These are phyloP conservation scores for Porogramme epimiltina DNA, from an alignment of 1,284 basidiomycete genomes.

Conservation along the genomic window DNA sequence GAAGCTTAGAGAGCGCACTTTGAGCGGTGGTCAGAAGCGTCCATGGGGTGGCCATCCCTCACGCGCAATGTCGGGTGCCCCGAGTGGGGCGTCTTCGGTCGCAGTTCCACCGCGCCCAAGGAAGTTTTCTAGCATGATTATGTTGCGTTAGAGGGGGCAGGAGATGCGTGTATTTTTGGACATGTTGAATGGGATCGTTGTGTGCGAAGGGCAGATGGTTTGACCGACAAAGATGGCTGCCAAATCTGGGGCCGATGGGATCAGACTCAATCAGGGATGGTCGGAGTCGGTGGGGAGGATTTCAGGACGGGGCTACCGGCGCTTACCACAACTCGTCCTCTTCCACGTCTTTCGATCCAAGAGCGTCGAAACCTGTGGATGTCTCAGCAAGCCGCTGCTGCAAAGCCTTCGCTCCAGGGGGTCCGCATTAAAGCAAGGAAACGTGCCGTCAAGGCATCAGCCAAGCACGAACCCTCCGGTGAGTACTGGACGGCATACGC, in stretches of 20 bases:
- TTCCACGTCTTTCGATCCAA: constrained; percentile 33
- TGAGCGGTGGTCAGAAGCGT: too few relatives aligned
- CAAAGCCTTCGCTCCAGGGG: constrained; percentile 86
- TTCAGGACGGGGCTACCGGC: not conserved
- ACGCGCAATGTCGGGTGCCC: not conserved
- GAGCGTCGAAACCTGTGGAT: constrained; percentile 58
- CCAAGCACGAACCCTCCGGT: constrained; percentile 86
- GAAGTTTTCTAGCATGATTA: constrained; percentile 14
- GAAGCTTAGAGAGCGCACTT: not conserved
- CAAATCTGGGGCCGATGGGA: constrained; percentile 15
- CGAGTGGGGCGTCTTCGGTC: not conserved
- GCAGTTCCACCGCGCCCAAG: constrained; percentile 7
- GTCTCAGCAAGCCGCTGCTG: constrained; percentile 80
- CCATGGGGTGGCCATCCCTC: too few relatives aligned
- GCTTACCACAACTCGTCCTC: constrained; percentile 17
- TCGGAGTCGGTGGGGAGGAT: not conserved
- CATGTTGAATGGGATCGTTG: too few relatives aligned
- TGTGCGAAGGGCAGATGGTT: too few relatives aligned
- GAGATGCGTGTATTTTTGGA: too few relatives aligned
- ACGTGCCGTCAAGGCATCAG: constrained; percentile 83
- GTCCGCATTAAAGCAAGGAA: constrained; percentile 89
- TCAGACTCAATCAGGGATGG: constrained; percentile 18
- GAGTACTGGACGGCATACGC: constrained; percentile 24
- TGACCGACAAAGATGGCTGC: constrained; percentile 1
- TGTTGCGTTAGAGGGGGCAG: too few relatives aligned